Conservation (phyloP, 2,329 filamentous ascomycete species). For the Periconia digitata region DNA sequence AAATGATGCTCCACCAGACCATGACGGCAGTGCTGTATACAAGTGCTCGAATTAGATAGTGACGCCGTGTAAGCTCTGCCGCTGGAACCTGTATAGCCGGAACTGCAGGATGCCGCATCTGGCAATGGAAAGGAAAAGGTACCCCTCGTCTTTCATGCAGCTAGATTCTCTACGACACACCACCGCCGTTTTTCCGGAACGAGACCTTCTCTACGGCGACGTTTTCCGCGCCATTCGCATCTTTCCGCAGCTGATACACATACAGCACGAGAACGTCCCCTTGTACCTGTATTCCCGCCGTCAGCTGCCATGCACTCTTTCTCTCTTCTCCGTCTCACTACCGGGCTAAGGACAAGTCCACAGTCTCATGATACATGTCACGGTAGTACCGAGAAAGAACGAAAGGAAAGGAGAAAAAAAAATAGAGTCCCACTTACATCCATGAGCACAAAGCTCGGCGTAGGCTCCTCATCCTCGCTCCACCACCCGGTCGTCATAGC, state of each 20-base stretch:
- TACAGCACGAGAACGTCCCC: constrained; percentile 94
- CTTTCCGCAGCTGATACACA: constrained; percentile 69
- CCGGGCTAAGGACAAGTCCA: no score
- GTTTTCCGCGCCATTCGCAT: constrained; percentile 54
- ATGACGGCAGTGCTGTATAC: constrained; percentile 1
- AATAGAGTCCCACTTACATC: constrained; percentile 69
- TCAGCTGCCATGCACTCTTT: constrained; percentile 17
- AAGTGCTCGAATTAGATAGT: constrained; percentile 4
- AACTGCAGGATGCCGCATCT: constrained; percentile 15
- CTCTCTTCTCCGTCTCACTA: neutral
- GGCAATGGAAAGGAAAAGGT: neutral
- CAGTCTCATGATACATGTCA: constrained; percentile 1
- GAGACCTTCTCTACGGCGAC: constrained; percentile 60
- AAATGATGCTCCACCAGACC: neutral
- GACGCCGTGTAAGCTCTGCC: neutral
- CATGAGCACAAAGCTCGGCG: constrained; percentile 95
- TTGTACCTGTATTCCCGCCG: constrained; percentile 67
- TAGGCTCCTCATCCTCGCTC: constrained; percentile 64
- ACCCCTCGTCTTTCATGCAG: neutral
- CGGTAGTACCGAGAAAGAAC: no score
- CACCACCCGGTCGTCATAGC: constrained; percentile 64
- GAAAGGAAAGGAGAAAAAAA: no score
- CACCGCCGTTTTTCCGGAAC: constrained; percentile 53
- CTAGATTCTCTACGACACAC: constrained; percentile 38
- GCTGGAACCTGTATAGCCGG: constrained; percentile 6